Percentiles rank a stretch among this genome's conserved stretches.
Evolutionary conservation across 1,284 basidiomycete species (phyloP).

Genomic region (Xerocomus nothofagi): DNA sequence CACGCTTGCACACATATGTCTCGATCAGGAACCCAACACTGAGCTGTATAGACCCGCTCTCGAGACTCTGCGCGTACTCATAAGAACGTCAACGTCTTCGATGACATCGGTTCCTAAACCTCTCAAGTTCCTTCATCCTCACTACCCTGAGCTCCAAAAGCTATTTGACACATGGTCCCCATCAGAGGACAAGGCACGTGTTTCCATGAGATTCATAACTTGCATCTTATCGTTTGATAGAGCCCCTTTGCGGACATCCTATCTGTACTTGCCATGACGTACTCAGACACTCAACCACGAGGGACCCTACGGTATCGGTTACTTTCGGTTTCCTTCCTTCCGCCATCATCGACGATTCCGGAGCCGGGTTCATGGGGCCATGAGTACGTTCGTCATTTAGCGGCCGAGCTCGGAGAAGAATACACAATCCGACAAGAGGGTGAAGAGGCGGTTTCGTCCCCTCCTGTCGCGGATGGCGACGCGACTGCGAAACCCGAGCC

Average conservation of each 20-base stretch:
- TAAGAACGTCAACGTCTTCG: constrained; percentile 95
- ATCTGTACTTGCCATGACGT: constrained; percentile 99
- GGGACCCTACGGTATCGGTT: constrained; percentile 94
- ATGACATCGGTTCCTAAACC: constrained; percentile 99
- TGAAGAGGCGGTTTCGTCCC: constrained; percentile 39
- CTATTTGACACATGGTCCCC: constrained; percentile 80
- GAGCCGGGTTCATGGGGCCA: constrained; percentile 98
- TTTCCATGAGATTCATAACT: not conserved
- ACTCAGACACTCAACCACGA: constrained; percentile 92
- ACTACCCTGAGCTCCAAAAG: constrained; percentile 86
- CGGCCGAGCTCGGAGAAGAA: constrained; percentile 96
- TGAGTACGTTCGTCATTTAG: constrained; percentile 97
- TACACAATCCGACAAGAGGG: constrained; percentile 62
- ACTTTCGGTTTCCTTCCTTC: constrained; percentile 72
- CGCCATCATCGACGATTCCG: constrained; percentile 63
- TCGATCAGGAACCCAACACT: constrained; percentile 79
- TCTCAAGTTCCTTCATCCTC: constrained; percentile 95
- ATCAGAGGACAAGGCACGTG: constrained; percentile 75
- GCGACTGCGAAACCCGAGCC: constrained; percentile 32
- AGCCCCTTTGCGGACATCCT: constrained; percentile 97
- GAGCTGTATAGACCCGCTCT: constrained; percentile 87
- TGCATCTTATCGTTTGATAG: constrained; percentile 41
- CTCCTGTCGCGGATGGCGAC: constrained; percentile 35
- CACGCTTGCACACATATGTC: constrained; percentile 14
- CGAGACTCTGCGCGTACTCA: constrained; percentile 91